Evolutionary conservation across 2,329 filamentous ascomycete genomes (phyloP).

Genomic region (Fonsecaea multimorphosa): DNA sequence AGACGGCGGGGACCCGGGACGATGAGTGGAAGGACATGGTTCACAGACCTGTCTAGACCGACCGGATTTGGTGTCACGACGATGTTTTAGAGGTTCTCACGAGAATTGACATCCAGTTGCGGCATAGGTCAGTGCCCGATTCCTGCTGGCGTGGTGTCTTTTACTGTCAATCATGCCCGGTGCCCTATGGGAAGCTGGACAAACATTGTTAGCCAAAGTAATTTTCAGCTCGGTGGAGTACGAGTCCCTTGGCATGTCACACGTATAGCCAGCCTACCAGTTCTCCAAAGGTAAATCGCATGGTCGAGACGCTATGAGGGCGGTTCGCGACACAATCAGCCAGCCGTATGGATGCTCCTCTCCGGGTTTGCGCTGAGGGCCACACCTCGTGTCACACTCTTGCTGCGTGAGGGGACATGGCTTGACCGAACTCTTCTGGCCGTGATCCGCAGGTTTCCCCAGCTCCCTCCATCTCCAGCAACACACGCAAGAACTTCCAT

Average conservation of each 20-base stretch:
- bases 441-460: not conserved
- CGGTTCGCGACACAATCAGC: not conserved
- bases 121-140: conserved; percentile 7
- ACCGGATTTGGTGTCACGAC: not conserved
- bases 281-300: not conserved
- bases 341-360: not conserved
- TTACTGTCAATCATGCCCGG: conserved; percentile 10
- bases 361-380: not conserved
- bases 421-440: not conserved
- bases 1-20: not conserved
- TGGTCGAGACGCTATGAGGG: not conserved
- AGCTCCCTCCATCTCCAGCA: not conserved
- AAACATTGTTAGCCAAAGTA: conserved; percentile 4
- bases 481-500: not conserved
- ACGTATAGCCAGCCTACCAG: not conserved
- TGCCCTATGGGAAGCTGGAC: conserved; percentile 2
- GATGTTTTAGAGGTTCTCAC: not conserved
- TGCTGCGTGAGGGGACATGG: not conserved
- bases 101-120: not conserved
- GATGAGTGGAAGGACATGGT: conserved; percentile 6
- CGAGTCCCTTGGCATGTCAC: not conserved
- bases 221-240: conserved; percentile 10
- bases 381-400: not conserved
- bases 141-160: not conserved
- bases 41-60: conserved; percentile 6